Conservation (phyloP, 768 basidiomycete species). For the Mycena haematopus region DNA sequence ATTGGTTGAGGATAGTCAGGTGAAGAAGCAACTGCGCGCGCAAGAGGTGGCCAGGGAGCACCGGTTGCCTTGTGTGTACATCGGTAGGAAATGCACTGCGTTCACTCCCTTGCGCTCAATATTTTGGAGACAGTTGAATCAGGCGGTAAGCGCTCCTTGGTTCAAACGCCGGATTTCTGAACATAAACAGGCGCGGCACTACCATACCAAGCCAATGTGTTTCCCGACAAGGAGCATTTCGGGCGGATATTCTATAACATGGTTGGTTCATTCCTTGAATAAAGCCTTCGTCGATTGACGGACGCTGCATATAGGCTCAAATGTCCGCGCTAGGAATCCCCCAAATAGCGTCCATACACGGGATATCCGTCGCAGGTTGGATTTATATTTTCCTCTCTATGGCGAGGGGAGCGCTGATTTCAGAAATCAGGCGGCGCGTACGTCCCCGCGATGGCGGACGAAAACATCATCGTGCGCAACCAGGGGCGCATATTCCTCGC, state of each 20-base stretch:
- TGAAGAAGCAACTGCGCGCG: slow-evolving; percentile 95
- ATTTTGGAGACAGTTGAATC: slow-evolving; percentile 73
- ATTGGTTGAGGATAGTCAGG: slow-evolving; percentile 42
- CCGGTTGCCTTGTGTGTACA: slow-evolving; percentile 87
- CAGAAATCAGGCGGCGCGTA: slow-evolving; percentile 76
- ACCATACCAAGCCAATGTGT: slow-evolving; percentile 92
- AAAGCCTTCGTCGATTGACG: slow-evolving; percentile 8
- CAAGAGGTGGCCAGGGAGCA: slow-evolving; percentile 96
- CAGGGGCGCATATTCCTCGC: slow-evolving; percentile 95
- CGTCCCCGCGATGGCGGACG: slow-evolving; percentile 96
- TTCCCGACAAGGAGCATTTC: slow-evolving; percentile 95
- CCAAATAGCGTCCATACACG: slow-evolving; percentile 92
- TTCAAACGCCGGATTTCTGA: not conserved
- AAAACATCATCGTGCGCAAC: slow-evolving; percentile 88
- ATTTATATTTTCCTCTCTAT: not conserved
- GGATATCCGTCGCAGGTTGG: slow-evolving; percentile 88
- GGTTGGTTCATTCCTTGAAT: slow-evolving; percentile 50
- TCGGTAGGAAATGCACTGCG: slow-evolving; percentile 59
- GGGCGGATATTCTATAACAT: slow-evolving; percentile 98
- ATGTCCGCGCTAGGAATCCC: slow-evolving; percentile 93
- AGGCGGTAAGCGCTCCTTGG: slow-evolving; percentile 52
- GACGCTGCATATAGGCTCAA: slow-evolving; percentile 63
- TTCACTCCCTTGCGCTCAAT: slow-evolving; percentile 4
- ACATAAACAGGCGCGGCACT: slow-evolving; percentile 87
- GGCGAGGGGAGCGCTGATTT: slow-evolving; percentile 13